Conservation (phyloP, 768 basidiomycete genomes). For the Thelephora ganbajun region DNA sequence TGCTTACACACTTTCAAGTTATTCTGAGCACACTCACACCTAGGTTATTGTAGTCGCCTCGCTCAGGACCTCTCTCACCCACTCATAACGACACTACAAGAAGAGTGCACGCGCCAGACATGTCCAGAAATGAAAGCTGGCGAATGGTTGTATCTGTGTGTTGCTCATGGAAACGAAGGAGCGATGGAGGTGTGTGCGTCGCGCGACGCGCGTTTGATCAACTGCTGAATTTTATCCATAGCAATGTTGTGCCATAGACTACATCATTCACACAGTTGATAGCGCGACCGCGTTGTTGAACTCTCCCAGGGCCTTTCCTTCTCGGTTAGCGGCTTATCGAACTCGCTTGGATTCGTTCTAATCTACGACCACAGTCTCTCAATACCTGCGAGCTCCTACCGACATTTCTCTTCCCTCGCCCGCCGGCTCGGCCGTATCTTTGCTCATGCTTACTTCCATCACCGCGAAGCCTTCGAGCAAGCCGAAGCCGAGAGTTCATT, state of each 20-base stretch:
- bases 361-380: constrained; percentile 38
- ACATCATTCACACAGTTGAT: constrained; percentile 86
- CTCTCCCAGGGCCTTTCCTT: constrained; percentile 84
- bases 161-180: constrained; percentile 83
- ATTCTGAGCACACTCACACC: neutral
- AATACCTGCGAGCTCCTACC: constrained; percentile 65
- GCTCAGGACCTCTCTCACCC: constrained; percentile 82
- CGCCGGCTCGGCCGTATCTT: constrained; percentile 90
- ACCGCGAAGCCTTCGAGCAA: constrained; percentile 82
- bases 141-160: constrained; percentile 94
- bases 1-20: neutral
- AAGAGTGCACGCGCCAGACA: constrained; percentile 71
- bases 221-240: constrained; percentile 14
- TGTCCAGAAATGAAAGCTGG: constrained; percentile 99
- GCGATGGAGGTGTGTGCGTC: constrained; percentile 58
- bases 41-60: constrained; percentile 41
- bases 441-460: constrained; percentile 92
- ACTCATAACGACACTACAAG: constrained; percentile 71
- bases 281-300: constrained; percentile 87
- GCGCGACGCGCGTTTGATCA: neutral
- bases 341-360: constrained; percentile 7
- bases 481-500: constrained; percentile 84
- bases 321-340: constrained; percentile 39
- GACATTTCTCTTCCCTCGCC: constrained; percentile 84
- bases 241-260: constrained; percentile 98